Conservation (phyloP, 352 stramenopile genomes). For the Phytophthora brassicae region DNA sequence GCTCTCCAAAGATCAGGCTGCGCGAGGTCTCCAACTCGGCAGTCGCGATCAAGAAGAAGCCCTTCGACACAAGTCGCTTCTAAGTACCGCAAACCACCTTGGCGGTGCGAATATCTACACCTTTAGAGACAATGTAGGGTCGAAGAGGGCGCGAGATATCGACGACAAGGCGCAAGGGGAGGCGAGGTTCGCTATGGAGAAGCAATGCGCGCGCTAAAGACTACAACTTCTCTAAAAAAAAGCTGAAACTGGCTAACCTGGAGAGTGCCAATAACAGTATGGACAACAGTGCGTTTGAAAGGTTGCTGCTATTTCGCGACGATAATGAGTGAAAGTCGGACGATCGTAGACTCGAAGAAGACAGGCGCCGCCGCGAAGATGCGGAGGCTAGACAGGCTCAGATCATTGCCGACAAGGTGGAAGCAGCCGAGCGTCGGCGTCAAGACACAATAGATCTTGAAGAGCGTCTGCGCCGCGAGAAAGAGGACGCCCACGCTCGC, state of each 20-base stretch:
- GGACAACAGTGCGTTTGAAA: neutral
- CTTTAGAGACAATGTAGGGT: neutral
- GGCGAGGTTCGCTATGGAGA: constrained; percentile 2
- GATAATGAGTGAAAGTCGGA: constrained; percentile 9
- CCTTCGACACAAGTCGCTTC: neutral
- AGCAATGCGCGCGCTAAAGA: neutral
- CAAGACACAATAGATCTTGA: constrained; percentile 4
- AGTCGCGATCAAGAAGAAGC: neutral
- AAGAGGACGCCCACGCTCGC: neutral
- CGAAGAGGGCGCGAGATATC: neutral
- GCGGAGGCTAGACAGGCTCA: neutral
- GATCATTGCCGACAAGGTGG: neutral
- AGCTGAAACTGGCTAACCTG: neutral
- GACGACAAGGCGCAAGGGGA: neutral
- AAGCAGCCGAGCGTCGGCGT: constrained; percentile 6
- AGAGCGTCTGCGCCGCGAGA: constrained; percentile 5
- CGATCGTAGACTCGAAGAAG: too few species aligned
- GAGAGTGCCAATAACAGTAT: neutral
- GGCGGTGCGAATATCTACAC: neutral
- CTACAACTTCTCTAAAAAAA: neutral
- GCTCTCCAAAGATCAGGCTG: neutral
- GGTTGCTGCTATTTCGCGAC: constrained; percentile 8
- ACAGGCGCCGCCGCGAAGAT: neutral
- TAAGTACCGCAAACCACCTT: neutral
- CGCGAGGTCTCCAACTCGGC: neutral